Percentiles rank a stretch among this genome's conserved stretches.
These are phyloP conservation scores for Colletotrichum eremochloae DNA, from an alignment of 2,329 filamentous ascomycete genomes.

Conservation along the genomic window DNA sequence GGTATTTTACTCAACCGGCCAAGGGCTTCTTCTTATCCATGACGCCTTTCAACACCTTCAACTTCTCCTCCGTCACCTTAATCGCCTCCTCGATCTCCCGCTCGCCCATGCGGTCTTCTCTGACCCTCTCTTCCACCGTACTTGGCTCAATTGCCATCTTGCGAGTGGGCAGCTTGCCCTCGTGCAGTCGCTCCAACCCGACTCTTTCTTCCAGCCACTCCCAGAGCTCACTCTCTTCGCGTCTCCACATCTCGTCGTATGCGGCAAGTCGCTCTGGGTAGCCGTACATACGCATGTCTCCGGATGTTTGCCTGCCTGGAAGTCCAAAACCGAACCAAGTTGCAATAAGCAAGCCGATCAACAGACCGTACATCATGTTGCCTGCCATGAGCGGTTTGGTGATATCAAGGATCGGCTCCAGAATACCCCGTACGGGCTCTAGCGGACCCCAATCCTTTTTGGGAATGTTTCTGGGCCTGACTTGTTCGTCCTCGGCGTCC, in stretches of 20 bases:
- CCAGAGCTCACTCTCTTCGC: conserved; percentile 91
- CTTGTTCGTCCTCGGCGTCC: conserved; percentile 55
- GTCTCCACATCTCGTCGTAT: conserved; percentile 93
- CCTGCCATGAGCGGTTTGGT: conserved; percentile 79
- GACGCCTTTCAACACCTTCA: conserved; percentile 81
- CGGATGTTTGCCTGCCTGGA: conserved; percentile 48
- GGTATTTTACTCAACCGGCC: conserved; percentile 31
- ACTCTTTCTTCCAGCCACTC: conserved; percentile 92
- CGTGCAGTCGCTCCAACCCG: conserved; percentile 73
- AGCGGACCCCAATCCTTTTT: conserved; percentile 79
- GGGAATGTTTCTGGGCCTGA: conserved; percentile 56
- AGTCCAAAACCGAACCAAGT: conserved; percentile 78
- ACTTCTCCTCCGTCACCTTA: conserved; percentile 85
- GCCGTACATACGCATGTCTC: conserved; percentile 55
- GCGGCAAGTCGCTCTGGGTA: conserved; percentile 79
- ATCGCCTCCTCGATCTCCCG: conserved; percentile 85
- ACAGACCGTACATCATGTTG: conserved; percentile 81
- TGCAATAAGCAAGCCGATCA: conserved; percentile 79
- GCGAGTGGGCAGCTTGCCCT: conserved; percentile 54
- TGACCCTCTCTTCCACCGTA: conserved; percentile 71
- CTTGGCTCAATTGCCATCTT: conserved; percentile 66
- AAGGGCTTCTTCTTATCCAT: conserved; percentile 68
- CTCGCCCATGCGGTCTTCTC: conserved; percentile 74
- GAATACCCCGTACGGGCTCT: conserved; percentile 79
- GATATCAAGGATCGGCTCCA: conserved; percentile 79